A percentile compares a stretch with the other conserved stretches of the same genome.
phyloP scores from a whole-genome alignment of 2,329 filamentous ascomycete genomes.

The Colletotrichum viniferum region DNA sequence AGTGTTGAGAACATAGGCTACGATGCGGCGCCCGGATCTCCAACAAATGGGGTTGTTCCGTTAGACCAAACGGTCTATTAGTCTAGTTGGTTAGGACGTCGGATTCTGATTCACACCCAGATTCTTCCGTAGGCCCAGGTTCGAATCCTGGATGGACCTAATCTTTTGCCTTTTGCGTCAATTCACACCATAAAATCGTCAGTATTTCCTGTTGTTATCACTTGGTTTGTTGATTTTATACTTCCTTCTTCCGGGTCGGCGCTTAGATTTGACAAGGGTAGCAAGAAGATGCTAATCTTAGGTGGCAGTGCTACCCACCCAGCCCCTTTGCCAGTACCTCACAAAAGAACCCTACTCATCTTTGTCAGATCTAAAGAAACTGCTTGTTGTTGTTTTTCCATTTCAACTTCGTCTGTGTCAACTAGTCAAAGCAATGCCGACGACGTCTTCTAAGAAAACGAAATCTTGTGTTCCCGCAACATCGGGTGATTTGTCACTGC shows the following conservation, averaged over 20 bases:
- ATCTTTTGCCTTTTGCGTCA: background rate
- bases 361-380: background rate
- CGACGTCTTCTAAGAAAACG: background rate
- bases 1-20: background rate
- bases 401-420: background rate
- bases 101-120: conserved; percentile 11
- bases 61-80: background rate
- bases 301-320: background rate
- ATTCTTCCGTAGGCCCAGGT: conserved; percentile 20
- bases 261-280: too few species aligned
- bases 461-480: background rate
- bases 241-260: too few species aligned
- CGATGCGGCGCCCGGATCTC: rapidly evolving
- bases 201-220: too few species aligned
- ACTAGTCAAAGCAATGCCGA: background rate
- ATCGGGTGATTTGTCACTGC: background rate
- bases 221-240: too few species aligned
- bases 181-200: rapidly evolving
- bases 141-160: conserved; percentile 23
- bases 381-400: background rate
- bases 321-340: background rate
- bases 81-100: conserved; percentile 24
- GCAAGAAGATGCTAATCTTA: background rate
- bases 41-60: background rate
- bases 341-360: background rate